Base-by-base conservation (phyloP, 768 basidiomycete species). In the Russula dissimulans region DNA sequence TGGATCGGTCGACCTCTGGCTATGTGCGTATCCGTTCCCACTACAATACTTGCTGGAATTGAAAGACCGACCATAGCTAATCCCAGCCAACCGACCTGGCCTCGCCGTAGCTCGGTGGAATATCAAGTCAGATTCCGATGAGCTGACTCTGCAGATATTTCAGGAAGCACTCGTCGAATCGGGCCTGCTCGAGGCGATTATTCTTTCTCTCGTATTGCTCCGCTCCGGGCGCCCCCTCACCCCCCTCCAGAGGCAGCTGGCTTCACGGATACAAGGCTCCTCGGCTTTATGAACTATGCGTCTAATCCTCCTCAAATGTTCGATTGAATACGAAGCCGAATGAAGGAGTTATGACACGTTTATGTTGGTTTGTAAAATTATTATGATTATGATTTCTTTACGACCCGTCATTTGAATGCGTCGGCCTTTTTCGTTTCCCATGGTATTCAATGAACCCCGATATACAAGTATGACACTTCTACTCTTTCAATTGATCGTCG, bases 61-160 rank as follows among this genome's bases (percentile, higher is more conserved):
- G 38, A 54, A 26, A 1, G 5, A 11, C 8, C 3, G 22, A 5
- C 38, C 34, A 5, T 12, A 60, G 59, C 17, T 60, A 17, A 55
- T 60, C 22, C 54, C 59, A 10, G 34, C 59, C 15, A 36, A 55
- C 22, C 39, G 53, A 44, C 53, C 54, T 12, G 59, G 59, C 44
- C 59, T 55, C 5, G 46, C 59, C 3, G 53, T 55, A 17, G 59
- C 59, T 31, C 47, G 18, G 34, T 60, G 59, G 59, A 39, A 32
- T 8, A 44, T 31, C 17, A 29, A 48, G 22, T 18, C 45, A 8
- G 32, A 17, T 2, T 26, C 22, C 22, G 41, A 49, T 36, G 38
- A 41, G 15, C 39, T 59, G 18, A 17, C 34, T 44, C 32, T 55
- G 17, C 17, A 60, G 17, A 43, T 55, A 34, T 55, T 55, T 22